Evolutionary conservation across 495 filamentous ascomycete genomes (phyloP).

Genomic region (Hyphodiscus hymeniophilus): DNA sequence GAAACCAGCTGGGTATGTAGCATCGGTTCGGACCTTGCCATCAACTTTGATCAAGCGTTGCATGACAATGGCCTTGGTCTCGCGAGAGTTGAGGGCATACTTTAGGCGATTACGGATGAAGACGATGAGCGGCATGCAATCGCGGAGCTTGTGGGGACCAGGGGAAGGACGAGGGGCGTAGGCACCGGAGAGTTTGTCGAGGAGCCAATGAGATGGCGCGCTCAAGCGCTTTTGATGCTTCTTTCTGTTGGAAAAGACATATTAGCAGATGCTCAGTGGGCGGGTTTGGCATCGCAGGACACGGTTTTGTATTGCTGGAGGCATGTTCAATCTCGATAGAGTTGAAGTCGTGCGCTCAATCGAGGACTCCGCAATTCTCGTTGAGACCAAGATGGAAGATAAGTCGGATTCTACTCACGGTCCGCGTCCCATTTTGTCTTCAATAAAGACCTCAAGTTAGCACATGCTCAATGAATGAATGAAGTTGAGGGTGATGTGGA

Average conservation of each 20-base stretch:
- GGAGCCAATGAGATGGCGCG: slow-evolving; percentile 97
- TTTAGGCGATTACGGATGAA: slow-evolving; percentile 99
- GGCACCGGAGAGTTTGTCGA: slow-evolving; percentile 97
- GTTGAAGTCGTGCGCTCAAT: not conserved
- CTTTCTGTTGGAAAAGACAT: slow-evolving; percentile 50
- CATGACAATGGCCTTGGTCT: slow-evolving; percentile 97
- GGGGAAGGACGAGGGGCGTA: slow-evolving; percentile 93
- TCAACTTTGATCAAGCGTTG: slow-evolving; percentile 99
- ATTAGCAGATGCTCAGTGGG: not conserved
- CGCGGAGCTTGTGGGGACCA: slow-evolving; percentile 97
- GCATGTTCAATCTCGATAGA: too few species aligned
- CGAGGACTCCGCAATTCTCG: too few species aligned
- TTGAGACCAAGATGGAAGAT: not conserved
- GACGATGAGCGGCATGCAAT: slow-evolving; percentile 97
- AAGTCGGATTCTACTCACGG: slow-evolving; percentile 14
- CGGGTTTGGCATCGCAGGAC: not conserved
- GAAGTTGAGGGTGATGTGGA: too few species aligned
- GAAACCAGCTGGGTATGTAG: slow-evolving; percentile 95
- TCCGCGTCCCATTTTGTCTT: slow-evolving; percentile 20
- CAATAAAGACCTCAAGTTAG: too few species aligned
- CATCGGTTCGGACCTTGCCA: slow-evolving; percentile 97
- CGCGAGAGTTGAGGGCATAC: slow-evolving; percentile 98
- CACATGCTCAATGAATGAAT: too few species aligned
- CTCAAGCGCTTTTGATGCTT: slow-evolving; percentile 99
- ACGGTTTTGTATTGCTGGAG: too few species aligned